Evolutionary conservation across 2,329 filamentous ascomycete genomes (phyloP).

Genomic region (Pyricularia grisea): DNA sequence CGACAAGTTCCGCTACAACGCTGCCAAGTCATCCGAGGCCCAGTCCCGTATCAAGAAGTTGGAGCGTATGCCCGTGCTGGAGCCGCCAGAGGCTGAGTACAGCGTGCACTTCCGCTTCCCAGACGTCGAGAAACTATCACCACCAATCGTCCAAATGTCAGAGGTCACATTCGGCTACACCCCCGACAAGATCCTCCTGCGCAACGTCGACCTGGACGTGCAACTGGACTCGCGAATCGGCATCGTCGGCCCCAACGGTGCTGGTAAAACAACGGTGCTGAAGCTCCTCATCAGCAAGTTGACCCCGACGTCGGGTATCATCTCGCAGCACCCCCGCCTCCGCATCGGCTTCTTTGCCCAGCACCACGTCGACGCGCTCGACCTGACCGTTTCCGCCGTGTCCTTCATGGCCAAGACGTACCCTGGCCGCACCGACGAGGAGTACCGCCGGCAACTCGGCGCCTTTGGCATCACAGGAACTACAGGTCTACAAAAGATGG

Average conservation of each 20-base stretch:
- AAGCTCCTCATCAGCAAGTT: conserved; percentile 93
- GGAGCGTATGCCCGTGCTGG: conserved; percentile 89
- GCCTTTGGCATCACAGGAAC: conserved; percentile 88
- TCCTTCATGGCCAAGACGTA: conserved; percentile 93
- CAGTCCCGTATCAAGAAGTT: conserved; percentile 99
- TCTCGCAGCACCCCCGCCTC: conserved; percentile 80
- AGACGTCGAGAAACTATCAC: conserved; percentile 93
- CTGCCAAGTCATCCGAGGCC: conserved; percentile 95
- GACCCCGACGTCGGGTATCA: conserved; percentile 65
- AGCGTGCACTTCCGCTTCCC: conserved; percentile 95
- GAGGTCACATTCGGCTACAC: conserved; percentile 85
- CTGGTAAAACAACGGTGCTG: conserved; percentile 94
- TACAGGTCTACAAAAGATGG: conserved; percentile 95
- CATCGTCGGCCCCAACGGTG: conserved; percentile 98
- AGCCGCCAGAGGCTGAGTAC: conserved; percentile 88
- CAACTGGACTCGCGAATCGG: conserved; percentile 97
- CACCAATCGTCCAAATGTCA: conserved; percentile 96
- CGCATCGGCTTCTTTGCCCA: conserved; percentile 96
- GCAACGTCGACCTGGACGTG: conserved; percentile 86
- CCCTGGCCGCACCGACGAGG: conserved; percentile 86
- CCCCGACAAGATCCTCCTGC: conserved; percentile 68
- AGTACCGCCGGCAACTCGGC: conserved; percentile 90
- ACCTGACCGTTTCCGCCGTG: conserved; percentile 80
- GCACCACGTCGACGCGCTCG: conserved; percentile 93
- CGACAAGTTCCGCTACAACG: conserved; percentile 99